A percentile compares a stretch with the other conserved stretches of the same genome.
These are phyloP conservation scores for Bipolaris zeicola DNA, from an alignment of 2,329 filamentous ascomycete genomes.

Conservation along the genomic window DNA sequence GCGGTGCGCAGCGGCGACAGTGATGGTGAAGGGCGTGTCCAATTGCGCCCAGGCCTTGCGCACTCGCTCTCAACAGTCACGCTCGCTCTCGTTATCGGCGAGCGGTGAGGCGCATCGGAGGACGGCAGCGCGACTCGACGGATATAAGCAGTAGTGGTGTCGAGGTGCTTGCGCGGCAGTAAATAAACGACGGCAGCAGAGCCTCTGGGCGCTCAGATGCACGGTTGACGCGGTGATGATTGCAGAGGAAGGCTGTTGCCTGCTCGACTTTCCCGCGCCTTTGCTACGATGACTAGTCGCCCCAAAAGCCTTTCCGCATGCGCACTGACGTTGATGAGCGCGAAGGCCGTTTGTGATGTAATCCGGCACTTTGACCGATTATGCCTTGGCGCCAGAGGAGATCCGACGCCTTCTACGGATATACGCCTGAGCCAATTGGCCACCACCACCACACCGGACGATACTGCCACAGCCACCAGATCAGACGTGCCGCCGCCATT, in stretches of 20 bases:
- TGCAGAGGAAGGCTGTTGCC: slow-evolving; percentile 3
- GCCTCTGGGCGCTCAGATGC: background rate
- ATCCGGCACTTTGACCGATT: slow-evolving; percentile 6
- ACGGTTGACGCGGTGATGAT: slow-evolving; percentile 3
- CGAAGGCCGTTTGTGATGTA: slow-evolving; percentile 15
- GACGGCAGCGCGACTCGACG: slow-evolving; percentile 4
- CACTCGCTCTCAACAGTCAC: background rate
- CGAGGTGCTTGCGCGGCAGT: slow-evolving; percentile 1
- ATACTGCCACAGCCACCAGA: no score
- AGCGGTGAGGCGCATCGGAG: slow-evolving; percentile 23
- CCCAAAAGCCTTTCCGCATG: slow-evolving; percentile 16
- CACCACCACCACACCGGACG: no score
- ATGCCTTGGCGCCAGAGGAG: background rate
- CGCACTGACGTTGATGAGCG: slow-evolving; percentile 17
- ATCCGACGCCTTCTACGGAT: background rate
- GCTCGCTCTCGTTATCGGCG: slow-evolving; percentile 25
- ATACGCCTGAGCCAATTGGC: no score
- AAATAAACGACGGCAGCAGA: slow-evolving; percentile 2
- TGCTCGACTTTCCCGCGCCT: background rate
- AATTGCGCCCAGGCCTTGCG: slow-evolving; percentile 13
- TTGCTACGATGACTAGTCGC: background rate
- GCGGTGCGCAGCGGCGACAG: slow-evolving; percentile 10
- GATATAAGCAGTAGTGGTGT: slow-evolving; percentile 1
- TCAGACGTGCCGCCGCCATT: no score
- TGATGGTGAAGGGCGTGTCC: slow-evolving; percentile 3